Conservation (phyloP, 352 stramenopile genomes). For the Plasmopara viticola region DNA sequence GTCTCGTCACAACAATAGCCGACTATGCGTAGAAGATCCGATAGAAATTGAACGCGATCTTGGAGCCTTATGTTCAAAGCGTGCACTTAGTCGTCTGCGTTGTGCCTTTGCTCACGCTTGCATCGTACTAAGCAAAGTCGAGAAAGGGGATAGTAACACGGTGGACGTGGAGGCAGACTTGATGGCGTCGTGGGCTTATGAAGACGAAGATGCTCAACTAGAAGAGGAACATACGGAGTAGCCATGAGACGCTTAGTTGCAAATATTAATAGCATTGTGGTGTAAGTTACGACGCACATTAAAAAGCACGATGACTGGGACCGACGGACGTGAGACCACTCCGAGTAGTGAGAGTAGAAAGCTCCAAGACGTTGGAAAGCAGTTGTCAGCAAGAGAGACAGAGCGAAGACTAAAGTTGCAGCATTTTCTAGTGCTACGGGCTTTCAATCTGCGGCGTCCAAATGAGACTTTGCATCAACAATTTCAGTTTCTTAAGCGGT, state of each 20-base stretch:
- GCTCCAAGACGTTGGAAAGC: conserved; percentile 2
- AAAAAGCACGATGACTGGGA: not conserved
- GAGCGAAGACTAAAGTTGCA: conserved; percentile 61
- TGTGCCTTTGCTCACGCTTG: conserved; percentile 46
- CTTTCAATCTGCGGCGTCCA: conserved; percentile 66
- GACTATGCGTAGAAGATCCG: conserved; percentile 71
- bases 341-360: not conserved
- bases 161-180: conserved; percentile 13
- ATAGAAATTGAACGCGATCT: conserved; percentile 67
- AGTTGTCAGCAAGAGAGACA: conserved; percentile 9
- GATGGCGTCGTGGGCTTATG: conserved; percentile 23
- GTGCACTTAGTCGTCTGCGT: conserved; percentile 44
- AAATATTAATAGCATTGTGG: conserved; percentile 18
- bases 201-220: conserved; percentile 13
- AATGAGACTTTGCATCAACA: conserved; percentile 61
- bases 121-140: conserved; percentile 21
- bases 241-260: conserved; percentile 11
- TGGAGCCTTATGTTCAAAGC: conserved; percentile 54
- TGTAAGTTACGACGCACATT: not conserved
- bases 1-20: conserved; percentile 26
- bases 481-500: conserved; percentile 47
- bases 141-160: not conserved
- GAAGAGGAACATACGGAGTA: conserved; percentile 3
- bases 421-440: conserved; percentile 73
- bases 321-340: not conserved